phyloP scores from a whole-genome alignment of 495 filamentous ascomycete species.

The Penicillium waksmanii region DNA sequence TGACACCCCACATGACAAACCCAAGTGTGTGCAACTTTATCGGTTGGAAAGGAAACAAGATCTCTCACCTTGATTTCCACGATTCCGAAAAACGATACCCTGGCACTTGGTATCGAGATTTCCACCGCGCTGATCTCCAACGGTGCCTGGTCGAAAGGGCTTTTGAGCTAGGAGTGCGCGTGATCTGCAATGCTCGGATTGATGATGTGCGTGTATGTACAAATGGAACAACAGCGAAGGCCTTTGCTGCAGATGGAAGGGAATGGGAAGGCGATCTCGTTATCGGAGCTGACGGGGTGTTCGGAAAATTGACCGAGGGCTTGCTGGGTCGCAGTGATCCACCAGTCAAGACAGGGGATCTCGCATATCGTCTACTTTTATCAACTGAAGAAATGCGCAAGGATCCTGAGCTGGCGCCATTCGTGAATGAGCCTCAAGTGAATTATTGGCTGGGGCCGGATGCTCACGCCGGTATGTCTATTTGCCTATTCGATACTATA shows the following conservation, averaged over 20 bases:
- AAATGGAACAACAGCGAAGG: constrained; percentile 31
- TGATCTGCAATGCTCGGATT: constrained; percentile 51
- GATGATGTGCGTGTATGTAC: constrained; percentile 38
- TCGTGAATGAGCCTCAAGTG: constrained; percentile 57
- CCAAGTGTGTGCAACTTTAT: constrained; percentile 61
- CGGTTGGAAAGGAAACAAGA: constrained; percentile 53
- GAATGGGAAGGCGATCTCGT: constrained; percentile 55
- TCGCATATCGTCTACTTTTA: constrained; percentile 68
- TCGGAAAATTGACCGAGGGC: constrained; percentile 46
- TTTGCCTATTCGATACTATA: not conserved
- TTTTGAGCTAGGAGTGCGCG: constrained; percentile 50
- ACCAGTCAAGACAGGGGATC: constrained; percentile 64
- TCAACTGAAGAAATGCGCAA: constrained; percentile 47
- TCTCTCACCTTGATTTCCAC: constrained; percentile 53
- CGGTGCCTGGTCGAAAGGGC: constrained; percentile 54
- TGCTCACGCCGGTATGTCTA: constrained; percentile 51
- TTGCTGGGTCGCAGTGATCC: constrained; percentile 40
- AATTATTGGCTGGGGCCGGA: constrained; percentile 74
- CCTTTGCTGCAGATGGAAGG: constrained; percentile 32
- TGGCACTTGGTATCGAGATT: constrained; percentile 60
- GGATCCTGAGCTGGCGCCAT: constrained; percentile 57
- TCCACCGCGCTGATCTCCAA: constrained; percentile 63
- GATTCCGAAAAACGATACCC: constrained; percentile 46
- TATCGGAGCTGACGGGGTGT: constrained; percentile 62
- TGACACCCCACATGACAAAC: constrained; percentile 51